Conservation (phyloP, 2,329 filamentous ascomycete species). For the Xylariaceae sp. region DNA sequence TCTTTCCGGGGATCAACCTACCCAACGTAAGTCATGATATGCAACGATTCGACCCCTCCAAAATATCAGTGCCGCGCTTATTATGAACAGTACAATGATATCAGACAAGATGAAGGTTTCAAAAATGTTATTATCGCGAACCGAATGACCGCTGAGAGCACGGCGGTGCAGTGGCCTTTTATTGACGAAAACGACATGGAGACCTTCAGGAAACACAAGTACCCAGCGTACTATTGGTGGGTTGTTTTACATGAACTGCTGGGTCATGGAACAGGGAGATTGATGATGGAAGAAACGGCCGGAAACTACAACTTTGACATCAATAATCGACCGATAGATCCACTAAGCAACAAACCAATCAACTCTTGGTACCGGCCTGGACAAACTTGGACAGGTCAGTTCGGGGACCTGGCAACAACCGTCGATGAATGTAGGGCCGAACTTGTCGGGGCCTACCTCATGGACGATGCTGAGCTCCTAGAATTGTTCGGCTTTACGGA, state of each 20-base stretch:
- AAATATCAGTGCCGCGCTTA: no score
- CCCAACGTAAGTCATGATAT: slow-evolving; percentile 44
- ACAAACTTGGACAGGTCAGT: slow-evolving; percentile 65
- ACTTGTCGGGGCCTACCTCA: slow-evolving; percentile 47
- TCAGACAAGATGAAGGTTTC: slow-evolving; percentile 63
- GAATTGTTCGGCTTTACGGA: slow-evolving; percentile 45
- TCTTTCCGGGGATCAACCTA: slow-evolving; percentile 48
- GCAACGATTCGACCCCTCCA: no score
- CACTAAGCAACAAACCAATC: slow-evolving; percentile 57
- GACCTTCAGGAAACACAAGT: slow-evolving; percentile 64
- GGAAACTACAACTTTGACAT: slow-evolving; percentile 65
- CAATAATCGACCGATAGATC: slow-evolving; percentile 57
- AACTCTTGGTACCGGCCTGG: slow-evolving; percentile 62
- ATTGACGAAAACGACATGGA: slow-evolving; percentile 63
- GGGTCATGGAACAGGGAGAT: slow-evolving; percentile 66
- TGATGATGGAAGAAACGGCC: slow-evolving; percentile 56
- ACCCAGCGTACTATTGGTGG: slow-evolving; percentile 70
- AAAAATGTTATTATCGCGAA: slow-evolving; percentile 67
- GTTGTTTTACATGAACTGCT: slow-evolving; percentile 71
- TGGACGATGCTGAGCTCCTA: slow-evolving; percentile 47
- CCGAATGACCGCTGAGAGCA: slow-evolving; percentile 55
- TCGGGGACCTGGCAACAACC: slow-evolving; percentile 59
- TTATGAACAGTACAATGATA: slow-evolving; percentile 55
- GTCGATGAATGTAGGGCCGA: slow-evolving; percentile 60
- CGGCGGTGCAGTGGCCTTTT: slow-evolving; percentile 52